A percentile compares a stretch with the other conserved stretches of the same genome.
phyloP scores from a whole-genome alignment of 495 filamentous ascomycete species.

The Aspergillus bridgeri region DNA sequence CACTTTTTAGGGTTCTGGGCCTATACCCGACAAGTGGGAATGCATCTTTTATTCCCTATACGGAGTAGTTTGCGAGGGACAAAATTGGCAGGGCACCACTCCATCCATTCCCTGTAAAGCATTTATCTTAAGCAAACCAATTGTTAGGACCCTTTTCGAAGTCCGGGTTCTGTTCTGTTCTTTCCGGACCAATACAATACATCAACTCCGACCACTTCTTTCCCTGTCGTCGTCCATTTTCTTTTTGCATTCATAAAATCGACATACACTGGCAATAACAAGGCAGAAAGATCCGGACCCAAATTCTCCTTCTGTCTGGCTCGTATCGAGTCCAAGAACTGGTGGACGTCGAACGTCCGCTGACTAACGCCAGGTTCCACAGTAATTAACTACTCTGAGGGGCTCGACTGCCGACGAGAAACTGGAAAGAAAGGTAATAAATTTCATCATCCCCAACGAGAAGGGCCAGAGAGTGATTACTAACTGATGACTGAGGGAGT shows the following conservation, averaged over 20 bases:
- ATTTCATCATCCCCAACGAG: too few species aligned
- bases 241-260: too few species aligned
- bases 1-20: not conserved
- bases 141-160: not conserved
- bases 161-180: not conserved
- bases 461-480: not conserved
- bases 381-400: not conserved
- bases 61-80: too few species aligned
- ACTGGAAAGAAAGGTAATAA: too few species aligned
- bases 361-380: not conserved
- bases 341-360: not conserved
- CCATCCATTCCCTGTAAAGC: not conserved
- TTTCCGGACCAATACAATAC: not conserved
- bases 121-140: not conserved
- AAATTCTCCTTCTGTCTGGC: too few species aligned
- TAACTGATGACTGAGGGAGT: not conserved
- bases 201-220: not conserved
- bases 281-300: too few species aligned
- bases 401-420: not conserved
- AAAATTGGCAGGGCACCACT: not conserved
- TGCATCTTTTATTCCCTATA: not conserved
- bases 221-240: not conserved
- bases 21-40: not conserved
- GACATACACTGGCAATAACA: too few species aligned
- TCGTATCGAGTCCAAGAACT: not conserved